These are phyloP conservation scores for Lonicera japonica DNA, from an alignment of 129 eudicot species.

Conservation along the genomic window DNA sequence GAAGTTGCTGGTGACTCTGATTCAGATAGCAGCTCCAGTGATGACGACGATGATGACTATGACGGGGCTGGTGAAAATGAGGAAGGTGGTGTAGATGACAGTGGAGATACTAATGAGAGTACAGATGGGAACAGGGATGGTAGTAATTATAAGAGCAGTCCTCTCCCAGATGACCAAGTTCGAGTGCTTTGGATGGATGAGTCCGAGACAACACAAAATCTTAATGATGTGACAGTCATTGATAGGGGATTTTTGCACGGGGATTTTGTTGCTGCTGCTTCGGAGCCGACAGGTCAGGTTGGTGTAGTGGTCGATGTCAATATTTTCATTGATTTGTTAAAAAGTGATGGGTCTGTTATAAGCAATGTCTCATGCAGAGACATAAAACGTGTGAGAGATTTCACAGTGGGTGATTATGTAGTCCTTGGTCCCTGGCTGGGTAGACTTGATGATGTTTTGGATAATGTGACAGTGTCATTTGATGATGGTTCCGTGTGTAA, in stretches of 20 bases:
- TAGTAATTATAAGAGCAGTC: slow-evolving; percentile 24
- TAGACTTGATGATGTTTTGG: slow-evolving; percentile 85
- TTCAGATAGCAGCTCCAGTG: slow-evolving; percentile 74
- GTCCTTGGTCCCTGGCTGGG: slow-evolving; percentile 94
- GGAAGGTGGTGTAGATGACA: slow-evolving; percentile 28
- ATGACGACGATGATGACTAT: slow-evolving; percentile 60
- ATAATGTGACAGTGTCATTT: slow-evolving; percentile 79
- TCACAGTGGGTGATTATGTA: slow-evolving; percentile 85
- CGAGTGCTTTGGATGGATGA: slow-evolving; percentile 91
- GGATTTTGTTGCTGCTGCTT: slow-evolving; percentile 84
- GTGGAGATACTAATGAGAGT: slow-evolving; percentile 28
- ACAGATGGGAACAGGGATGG: slow-evolving; percentile 20
- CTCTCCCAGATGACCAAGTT: slow-evolving; percentile 77
- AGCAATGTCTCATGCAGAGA: slow-evolving; percentile 49
- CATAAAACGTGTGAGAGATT: slow-evolving; percentile 70
- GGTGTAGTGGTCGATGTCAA: slow-evolving; percentile 81
- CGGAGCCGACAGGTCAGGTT: slow-evolving; percentile 86
- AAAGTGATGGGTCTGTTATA: slow-evolving; percentile 48
- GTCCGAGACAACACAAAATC: slow-evolving; percentile 59
- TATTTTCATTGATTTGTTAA: slow-evolving; percentile 60
- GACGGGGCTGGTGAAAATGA: slow-evolving; percentile 26
- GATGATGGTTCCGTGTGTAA: slow-evolving; percentile 96
- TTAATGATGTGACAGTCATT: slow-evolving; percentile 53
- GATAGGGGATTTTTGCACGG: slow-evolving; percentile 92
- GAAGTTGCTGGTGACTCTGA: slow-evolving; percentile 95